phyloP scores from a whole-genome alignment of 1,284 basidiomycete species.

The Ustilago sp. region DNA sequence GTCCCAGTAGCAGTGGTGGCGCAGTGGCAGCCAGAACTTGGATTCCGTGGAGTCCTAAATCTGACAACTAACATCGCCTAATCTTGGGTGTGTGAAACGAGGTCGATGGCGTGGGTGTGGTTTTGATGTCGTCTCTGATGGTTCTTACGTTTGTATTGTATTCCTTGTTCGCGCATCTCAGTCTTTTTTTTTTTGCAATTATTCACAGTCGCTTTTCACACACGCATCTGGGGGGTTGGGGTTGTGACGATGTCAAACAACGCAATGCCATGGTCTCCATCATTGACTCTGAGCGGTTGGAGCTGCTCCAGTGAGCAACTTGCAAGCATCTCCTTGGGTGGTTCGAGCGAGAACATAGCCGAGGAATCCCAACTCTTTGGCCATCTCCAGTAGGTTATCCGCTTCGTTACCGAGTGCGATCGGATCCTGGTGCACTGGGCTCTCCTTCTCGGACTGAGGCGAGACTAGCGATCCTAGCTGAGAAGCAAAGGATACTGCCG shows the following conservation, averaged over 20 bases:
- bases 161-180: background rate
- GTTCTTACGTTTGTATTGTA: slow-evolving; percentile 1
- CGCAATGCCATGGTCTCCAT: background rate
- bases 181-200: background rate
- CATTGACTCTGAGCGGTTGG: background rate
- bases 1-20: slow-evolving; percentile 1
- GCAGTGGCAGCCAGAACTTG: slow-evolving; percentile 3
- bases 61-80: background rate
- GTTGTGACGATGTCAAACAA: background rate
- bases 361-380: slow-evolving; percentile 30
- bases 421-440: slow-evolving; percentile 17
- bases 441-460: slow-evolving; percentile 6
- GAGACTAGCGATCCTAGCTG: slow-evolving; percentile 32
- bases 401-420: slow-evolving; percentile 28
- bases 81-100: no score
- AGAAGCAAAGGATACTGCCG: slow-evolving; percentile 25
- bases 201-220: background rate
- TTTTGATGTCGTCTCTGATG: background rate
- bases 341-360: slow-evolving; percentile 39
- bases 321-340: slow-evolving; percentile 25
- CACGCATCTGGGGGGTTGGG: background rate
- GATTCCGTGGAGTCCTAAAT: slow-evolving; percentile 37
- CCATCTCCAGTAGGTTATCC: slow-evolving; percentile 31
- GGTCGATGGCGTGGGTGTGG: no score
- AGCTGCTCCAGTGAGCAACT: slow-evolving; percentile 16